These are phyloP conservation scores for Candida methanosorbosa DNA, from an alignment of 805 yeast genomes.

Conservation along the genomic window DNA sequence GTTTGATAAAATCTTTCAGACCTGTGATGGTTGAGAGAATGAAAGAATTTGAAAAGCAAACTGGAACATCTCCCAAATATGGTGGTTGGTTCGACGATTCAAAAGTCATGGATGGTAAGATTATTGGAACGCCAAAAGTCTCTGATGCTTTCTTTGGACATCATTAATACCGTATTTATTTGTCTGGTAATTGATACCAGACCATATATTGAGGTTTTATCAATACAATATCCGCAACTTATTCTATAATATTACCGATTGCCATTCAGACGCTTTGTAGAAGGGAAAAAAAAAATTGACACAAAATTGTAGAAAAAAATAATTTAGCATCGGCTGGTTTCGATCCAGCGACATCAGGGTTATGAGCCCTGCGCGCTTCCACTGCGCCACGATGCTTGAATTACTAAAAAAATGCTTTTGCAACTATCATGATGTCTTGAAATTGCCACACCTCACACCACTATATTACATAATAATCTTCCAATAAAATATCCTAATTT, in stretches of 20 bases:
- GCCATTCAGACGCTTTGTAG: too few species aligned
- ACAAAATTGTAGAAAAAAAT: constrained; percentile 18
- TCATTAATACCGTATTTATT: constrained; percentile 5
- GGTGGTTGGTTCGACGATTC: constrained; percentile 78
- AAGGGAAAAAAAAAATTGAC: background rate
- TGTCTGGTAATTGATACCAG: background rate
- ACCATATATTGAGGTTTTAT: background rate
- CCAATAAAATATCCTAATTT: too few species aligned
- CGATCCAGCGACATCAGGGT: constrained; percentile 98
- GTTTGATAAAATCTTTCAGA: constrained; percentile 75
- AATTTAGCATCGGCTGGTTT: constrained; percentile 84
- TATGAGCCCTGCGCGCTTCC: constrained; percentile 99
- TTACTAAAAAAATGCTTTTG: too few species aligned
- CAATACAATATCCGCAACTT: too few species aligned
- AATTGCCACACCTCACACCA: too few species aligned
- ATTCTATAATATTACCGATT: too few species aligned
- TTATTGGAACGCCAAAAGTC: constrained; percentile 52
- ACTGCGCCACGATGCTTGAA: constrained; percentile 99
- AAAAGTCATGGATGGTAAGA: constrained; percentile 52
- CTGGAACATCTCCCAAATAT: constrained; percentile 26
- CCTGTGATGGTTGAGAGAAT: constrained; percentile 77
- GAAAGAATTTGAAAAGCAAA: constrained; percentile 44
- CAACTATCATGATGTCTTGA: too few species aligned
- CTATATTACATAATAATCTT: too few species aligned
- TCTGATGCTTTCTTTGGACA: constrained; percentile 26